Percentiles rank a stretch among this genome's conserved stretches.
Evolutionary conservation across 2,329 filamentous ascomycete genomes (phyloP).

Genomic region (Exophiala oligosperma): DNA sequence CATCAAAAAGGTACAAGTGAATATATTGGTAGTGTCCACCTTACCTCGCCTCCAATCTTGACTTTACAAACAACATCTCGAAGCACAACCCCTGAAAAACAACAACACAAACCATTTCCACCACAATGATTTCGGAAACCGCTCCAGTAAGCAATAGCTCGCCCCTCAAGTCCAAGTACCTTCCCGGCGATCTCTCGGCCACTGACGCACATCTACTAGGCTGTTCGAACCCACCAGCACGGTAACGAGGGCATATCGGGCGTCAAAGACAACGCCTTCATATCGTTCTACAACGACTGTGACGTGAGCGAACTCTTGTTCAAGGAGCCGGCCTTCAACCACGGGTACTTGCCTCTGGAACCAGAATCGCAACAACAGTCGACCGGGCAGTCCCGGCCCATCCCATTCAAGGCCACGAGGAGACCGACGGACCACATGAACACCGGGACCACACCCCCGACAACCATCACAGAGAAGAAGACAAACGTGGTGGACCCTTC

Average conservation of each 20-base stretch:
- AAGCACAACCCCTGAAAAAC: not conserved
- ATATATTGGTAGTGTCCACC: no score
- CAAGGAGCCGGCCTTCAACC: slow-evolving; percentile 10
- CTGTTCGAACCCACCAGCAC: not conserved
- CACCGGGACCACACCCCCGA: slow-evolving; percentile 20
- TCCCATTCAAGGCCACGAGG: slow-evolving; percentile 6
- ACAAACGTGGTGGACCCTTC: not conserved
- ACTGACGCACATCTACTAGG: not conserved
- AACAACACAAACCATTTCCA: not conserved
- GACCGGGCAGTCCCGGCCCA: not conserved
- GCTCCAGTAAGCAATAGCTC: slow-evolving; percentile 4
- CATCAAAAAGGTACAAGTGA: not conserved
- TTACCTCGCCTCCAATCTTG: not conserved
- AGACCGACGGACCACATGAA: slow-evolving; percentile 17
- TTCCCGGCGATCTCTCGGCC: not conserved
- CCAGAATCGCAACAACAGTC: slow-evolving; percentile 3
- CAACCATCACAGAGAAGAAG: slow-evolving; percentile 2
- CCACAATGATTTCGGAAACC: slow-evolving; percentile 21
- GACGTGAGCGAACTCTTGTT: slow-evolving; percentile 23
- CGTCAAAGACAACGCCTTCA: slow-evolving; percentile 16
- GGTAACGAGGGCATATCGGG: not conserved
- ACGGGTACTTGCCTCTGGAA: slow-evolving; percentile 19
- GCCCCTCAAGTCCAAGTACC: no score
- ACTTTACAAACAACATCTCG: not conserved
- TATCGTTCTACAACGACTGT: slow-evolving; percentile 22